Evolutionary conservation across 179 eudicot genomes (phyloP).

Genomic region (Silene vulgaris): DNA sequence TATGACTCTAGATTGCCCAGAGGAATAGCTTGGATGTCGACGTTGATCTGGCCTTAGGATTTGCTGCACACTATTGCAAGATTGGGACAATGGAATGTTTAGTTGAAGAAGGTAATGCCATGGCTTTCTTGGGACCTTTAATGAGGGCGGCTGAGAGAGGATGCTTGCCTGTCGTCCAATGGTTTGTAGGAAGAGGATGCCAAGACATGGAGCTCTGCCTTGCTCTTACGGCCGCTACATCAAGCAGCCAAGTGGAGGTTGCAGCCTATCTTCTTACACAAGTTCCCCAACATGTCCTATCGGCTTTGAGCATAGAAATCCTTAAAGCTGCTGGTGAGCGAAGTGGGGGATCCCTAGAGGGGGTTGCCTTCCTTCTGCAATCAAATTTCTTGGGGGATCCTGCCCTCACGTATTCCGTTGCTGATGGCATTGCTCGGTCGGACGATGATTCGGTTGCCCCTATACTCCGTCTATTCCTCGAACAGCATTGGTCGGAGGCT

Average conservation of each 20-base stretch:
- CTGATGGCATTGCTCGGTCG: constrained; percentile 71
- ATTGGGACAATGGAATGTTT: constrained; percentile 89
- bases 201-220: constrained; percentile 98
- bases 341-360: constrained; percentile 85
- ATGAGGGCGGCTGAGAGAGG: constrained; percentile 98
- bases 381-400: constrained; percentile 82
- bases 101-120: constrained; percentile 91
- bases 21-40: constrained; percentile 94
- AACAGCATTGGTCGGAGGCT: constrained; percentile 72
- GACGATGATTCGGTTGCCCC: constrained; percentile 74
- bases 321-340: constrained; percentile 97
- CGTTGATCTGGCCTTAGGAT: constrained; percentile 93
- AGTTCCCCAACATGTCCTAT: constrained; percentile 84
- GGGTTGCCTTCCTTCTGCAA: constrained; percentile 80
- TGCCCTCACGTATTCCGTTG: constrained; percentile 74
- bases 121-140: constrained; percentile 86
- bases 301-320: constrained; percentile 90
- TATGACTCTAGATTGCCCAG: constrained; percentile 68
- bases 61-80: constrained; percentile 89
- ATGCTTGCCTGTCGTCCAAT: constrained; percentile 74
- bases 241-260: constrained; percentile 74
- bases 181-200: constrained; percentile 91
- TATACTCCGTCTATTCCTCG: constrained; percentile 56
- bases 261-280: constrained; percentile 92
- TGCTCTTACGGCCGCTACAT: constrained; percentile 95